Evolutionary conservation across 169 alveolate genomes (phyloP).

Genomic region (Perkinsus chesapeaki): DNA sequence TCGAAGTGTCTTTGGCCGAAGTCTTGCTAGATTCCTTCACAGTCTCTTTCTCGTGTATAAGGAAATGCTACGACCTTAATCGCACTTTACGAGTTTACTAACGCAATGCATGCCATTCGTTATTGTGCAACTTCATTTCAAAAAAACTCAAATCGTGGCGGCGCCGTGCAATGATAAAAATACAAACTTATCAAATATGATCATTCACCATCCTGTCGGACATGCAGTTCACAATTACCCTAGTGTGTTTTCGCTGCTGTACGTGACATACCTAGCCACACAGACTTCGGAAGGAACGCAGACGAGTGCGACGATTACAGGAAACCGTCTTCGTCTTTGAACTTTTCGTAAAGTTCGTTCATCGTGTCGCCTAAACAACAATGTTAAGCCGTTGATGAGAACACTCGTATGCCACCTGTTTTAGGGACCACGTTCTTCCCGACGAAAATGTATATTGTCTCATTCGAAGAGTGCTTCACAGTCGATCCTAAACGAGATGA

Average conservation of each 20-base stretch:
- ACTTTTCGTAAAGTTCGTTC: neutral
- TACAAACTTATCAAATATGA: neutral
- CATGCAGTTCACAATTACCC: neutral
- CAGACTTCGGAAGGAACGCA: neutral
- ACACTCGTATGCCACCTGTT: neutral
- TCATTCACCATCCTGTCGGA: neutral
- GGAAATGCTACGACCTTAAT: too few relatives aligned
- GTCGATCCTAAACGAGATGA: neutral
- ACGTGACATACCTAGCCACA: neutral
- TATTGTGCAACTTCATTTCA: too few relatives aligned
- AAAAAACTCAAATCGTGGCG: too few relatives aligned
- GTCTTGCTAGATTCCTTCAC: too few relatives aligned
- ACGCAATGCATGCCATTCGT: too few relatives aligned
- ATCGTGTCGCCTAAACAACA: neutral
- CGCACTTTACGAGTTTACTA: too few relatives aligned
- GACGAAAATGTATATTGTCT: neutral
- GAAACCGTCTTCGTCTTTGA: neutral
- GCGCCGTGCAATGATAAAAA: too few relatives aligned
- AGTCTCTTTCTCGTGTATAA: too few relatives aligned
- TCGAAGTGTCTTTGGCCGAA: too few relatives aligned
- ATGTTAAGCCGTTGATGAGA: neutral
- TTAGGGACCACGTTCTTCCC: neutral
- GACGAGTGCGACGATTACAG: neutral
- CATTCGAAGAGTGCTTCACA: neutral
- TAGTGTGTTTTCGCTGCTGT: neutral